These are phyloP conservation scores for Claviceps sp. DNA, from an alignment of 2,329 filamentous ascomycete species.

Conservation along the genomic window DNA sequence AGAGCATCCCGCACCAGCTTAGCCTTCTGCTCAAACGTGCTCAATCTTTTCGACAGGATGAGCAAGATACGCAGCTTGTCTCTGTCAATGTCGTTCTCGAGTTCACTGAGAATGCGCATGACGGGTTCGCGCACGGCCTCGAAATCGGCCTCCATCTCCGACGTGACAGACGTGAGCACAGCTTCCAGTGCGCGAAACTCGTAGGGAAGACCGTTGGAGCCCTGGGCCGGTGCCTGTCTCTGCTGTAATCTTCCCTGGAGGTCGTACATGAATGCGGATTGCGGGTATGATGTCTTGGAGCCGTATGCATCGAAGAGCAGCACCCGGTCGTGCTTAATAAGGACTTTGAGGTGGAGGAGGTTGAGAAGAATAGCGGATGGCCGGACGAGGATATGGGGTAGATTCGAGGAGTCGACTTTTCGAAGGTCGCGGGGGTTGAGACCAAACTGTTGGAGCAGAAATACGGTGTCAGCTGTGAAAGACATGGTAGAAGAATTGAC, in stretches of 20 bases:
- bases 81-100: constrained; percentile 93
- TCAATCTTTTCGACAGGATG: constrained; percentile 88
- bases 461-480: neutral
- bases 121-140: constrained; percentile 88
- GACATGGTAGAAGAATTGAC: neutral
- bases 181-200: constrained; percentile 94
- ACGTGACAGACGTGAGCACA: constrained; percentile 84
- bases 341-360: constrained; percentile 83
- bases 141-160: constrained; percentile 85
- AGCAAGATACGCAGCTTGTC: constrained; percentile 85
- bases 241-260: constrained; percentile 84
- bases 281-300: constrained; percentile 84
- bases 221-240: constrained; percentile 54
- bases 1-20: constrained; percentile 88
- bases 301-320: constrained; percentile 95
- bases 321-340: constrained; percentile 90
- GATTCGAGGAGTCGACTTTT: constrained; percentile 92
- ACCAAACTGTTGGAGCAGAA: constrained; percentile 50
- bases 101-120: constrained; percentile 70
- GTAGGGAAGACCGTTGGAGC: constrained; percentile 64
- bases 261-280: constrained; percentile 96
- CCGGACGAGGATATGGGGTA: constrained; percentile 89
- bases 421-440: constrained; percentile 86
- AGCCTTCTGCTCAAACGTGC: constrained; percentile 95
- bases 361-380: constrained; percentile 91